Evolutionary conservation across 331 rosid genomes (phyloP).

Genomic region (Quercus phellos): DNA sequence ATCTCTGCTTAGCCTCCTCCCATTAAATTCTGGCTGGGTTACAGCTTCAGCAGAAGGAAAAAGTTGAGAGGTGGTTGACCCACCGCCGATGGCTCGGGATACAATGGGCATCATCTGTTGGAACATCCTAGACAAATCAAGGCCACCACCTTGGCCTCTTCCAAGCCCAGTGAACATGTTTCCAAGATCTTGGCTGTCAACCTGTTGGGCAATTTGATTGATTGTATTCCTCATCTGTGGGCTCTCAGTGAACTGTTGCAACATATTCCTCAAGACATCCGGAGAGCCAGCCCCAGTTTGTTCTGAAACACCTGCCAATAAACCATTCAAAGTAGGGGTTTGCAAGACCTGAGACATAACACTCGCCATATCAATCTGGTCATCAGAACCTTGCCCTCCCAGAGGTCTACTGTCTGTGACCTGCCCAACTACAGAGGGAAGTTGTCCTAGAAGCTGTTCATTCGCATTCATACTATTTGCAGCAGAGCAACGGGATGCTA

Average conservation of each 20-base stretch:
- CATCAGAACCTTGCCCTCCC: conserved; percentile 30
- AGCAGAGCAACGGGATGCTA: conserved; percentile 49
- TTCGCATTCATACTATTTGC: conserved; percentile 30
- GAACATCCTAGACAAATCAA: conserved; percentile 80
- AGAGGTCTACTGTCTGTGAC: conserved; percentile 25
- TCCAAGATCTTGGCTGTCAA: conserved; percentile 68
- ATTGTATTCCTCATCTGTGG: conserved; percentile 84
- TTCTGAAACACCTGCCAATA: conserved; percentile 82
- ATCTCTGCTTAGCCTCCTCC: conserved; percentile 27
- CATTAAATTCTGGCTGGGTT: conserved; percentile 22
- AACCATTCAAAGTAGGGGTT: conserved; percentile 83
- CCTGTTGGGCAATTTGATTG: conserved; percentile 78
- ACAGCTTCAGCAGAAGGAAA: conserved; percentile 45
- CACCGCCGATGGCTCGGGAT: conserved; percentile 69
- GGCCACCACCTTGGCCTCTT: conserved; percentile 72
- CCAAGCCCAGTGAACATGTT: conserved; percentile 67
- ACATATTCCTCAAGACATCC: conserved; percentile 79
- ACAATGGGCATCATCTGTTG: conserved; percentile 99
- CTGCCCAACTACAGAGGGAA: conserved; percentile 29
- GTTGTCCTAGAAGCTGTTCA: conserved; percentile 31
- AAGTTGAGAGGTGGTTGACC: conserved; percentile 33
- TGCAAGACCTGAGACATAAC: conserved; percentile 90
- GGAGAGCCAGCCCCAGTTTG: conserved; percentile 88
- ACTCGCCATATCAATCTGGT: conserved; percentile 59
- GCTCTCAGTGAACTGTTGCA: conserved; percentile 87